Evolutionary conservation across 73 alveolate genomes (phyloP), one percentile per base, ranked within the genome.

Genomic region (Stentor coeruleus): DNA sequence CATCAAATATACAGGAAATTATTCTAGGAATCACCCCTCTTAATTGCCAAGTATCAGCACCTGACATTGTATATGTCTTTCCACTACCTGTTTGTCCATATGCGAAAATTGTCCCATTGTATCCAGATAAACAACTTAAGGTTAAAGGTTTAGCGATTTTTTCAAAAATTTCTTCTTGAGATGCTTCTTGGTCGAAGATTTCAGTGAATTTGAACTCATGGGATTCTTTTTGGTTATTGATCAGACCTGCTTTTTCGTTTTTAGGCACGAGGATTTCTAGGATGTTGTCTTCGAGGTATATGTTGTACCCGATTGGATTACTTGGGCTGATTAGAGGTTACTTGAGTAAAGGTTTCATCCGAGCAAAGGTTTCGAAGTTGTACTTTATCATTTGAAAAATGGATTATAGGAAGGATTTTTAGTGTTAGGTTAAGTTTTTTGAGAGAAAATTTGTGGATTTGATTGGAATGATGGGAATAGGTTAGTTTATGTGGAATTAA

Each of bases 31-130:
- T 94, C 38, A 96, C 74, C 15, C 99, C 99, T 86, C 99, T 89
- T 81, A 91, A 86, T 72, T 90, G 87, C 93, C 97, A 90, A 49
- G 93, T 90, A 49, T 90, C 97, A 31, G 96, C 95, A 3, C 99
- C 99, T 82, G 97, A 91, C 97, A 96, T 96, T 38, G 99, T 93
- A 85, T 93, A 95, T 3, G 99, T 96, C 84, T 96, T 96, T 74
- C 99, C 99, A 33, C 96, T 85, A 3, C 99, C 99, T 15, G 99
- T 96, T 84, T 96, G 93, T 3, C 99, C 99, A 86, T 95, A 95
- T 40, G 99, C 98, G 85, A 95, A 96, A 37, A 95, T 87, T 0
- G 99, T 94, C 38, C 97, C 97, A 85, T 96, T 96, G 89, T 93
- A 96, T 3, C 99, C 99, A 82, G 94, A 98, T 76, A 96, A 66